Conservation (phyloP, 306 rosid genomes). For the Aeschynomene evenia region DNA sequence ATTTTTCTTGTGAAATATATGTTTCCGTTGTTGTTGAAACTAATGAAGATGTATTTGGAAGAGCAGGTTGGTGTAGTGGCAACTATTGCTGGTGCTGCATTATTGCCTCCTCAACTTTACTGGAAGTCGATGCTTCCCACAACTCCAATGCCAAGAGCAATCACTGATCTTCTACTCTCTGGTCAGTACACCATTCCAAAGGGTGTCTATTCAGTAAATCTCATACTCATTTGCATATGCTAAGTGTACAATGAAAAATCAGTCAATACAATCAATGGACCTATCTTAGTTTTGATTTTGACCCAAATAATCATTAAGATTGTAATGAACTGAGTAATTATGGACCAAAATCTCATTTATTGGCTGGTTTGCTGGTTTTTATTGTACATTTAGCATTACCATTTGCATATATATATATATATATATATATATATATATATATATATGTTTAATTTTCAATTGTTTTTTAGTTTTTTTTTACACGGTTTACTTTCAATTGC, state of each 20-base stretch:
- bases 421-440: too few relatives aligned
- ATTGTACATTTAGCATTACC: too few relatives aligned
- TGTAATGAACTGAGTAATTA: too few relatives aligned
- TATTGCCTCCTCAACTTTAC: constrained; percentile 50
- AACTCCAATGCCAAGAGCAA: constrained; percentile 55
- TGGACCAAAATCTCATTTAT: too few relatives aligned
- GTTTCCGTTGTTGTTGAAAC: not conserved
- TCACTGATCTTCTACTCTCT: constrained; percentile 47
- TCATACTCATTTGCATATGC: not conserved
- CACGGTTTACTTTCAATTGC: not conserved
- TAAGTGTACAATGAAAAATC: too few relatives aligned
- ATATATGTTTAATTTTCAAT: too few relatives aligned
- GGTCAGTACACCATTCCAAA: constrained; percentile 34
- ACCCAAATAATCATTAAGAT: too few relatives aligned
- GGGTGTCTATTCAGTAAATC: not conserved
- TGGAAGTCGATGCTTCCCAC: constrained; percentile 61
- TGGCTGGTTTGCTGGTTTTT: too few relatives aligned
- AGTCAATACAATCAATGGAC: too few relatives aligned
- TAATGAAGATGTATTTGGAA: not conserved
- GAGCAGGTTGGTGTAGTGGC: constrained; percentile 44
- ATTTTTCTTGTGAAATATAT: not conserved
- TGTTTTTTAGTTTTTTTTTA: too few relatives aligned
- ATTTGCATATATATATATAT: too few relatives aligned
- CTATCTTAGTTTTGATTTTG: too few relatives aligned
- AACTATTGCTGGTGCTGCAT: constrained; percentile 58